Conservation (phyloP, 257 asterid genomes). For the Pogostemon cablin region DNA sequence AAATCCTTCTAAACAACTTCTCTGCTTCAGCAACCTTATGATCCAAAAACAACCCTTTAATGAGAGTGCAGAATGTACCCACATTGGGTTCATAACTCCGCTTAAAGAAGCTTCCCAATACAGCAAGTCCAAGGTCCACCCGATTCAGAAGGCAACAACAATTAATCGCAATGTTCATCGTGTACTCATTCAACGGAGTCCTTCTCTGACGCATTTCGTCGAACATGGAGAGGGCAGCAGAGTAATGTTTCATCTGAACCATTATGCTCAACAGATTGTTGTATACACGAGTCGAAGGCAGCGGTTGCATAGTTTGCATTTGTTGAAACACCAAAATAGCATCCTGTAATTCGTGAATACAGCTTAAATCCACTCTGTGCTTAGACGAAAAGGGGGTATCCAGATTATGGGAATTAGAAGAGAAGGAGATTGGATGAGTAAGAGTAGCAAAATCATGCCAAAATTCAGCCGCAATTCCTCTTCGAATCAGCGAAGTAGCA, state of each 20-base stretch:
- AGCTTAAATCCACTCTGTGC: not conserved
- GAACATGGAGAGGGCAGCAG: constrained; percentile 10
- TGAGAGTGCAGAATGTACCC: constrained; percentile 11
- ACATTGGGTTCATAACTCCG: not conserved
- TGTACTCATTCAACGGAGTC: constrained; percentile 6
- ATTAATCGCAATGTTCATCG: constrained; percentile 13
- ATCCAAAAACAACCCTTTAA: constrained; percentile 2
- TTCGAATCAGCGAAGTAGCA: not conserved
- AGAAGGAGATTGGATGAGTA: not conserved
- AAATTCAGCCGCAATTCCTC: constrained; percentile 17
- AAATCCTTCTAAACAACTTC: not conserved
- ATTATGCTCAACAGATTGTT: not conserved
- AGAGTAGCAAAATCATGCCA: not conserved
- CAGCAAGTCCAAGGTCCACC: not conserved
- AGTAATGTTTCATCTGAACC: not conserved
- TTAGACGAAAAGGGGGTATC: not conserved
- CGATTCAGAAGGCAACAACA: constrained; percentile 20
- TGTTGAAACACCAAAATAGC: constrained; percentile 17
- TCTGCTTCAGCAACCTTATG: not conserved
- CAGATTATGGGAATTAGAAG: constrained; percentile 4
- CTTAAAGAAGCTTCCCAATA: not conserved
- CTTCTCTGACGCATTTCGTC: constrained; percentile 24
- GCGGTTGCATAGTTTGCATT: not conserved
- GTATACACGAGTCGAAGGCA: not conserved
- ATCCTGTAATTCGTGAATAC: not conserved